phyloP scores from a whole-genome alignment of 78 protist species.

The Creolimax fragrantissima region DNA sequence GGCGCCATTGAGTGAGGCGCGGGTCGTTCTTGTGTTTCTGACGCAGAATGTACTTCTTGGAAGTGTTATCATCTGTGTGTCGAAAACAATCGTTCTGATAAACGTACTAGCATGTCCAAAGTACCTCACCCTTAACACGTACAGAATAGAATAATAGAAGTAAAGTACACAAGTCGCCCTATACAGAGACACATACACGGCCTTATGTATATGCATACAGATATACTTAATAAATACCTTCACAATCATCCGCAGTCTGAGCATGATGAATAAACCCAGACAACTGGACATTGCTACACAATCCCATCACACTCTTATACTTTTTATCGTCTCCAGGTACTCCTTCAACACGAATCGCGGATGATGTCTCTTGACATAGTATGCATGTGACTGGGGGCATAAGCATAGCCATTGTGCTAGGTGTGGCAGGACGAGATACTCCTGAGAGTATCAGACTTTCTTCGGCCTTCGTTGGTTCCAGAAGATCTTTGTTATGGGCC shows the following conservation, averaged over 20 bases:
- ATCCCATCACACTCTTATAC: not conserved
- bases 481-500: not conserved
- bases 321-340: not conserved
- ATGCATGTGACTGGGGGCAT: not conserved
- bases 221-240: not conserved
- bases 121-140: no score
- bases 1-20: not conserved
- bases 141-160: not conserved
- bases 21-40: not conserved
- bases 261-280: not conserved
- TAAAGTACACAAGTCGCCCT: not conserved
- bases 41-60: not conserved
- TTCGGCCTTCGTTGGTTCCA: no score
- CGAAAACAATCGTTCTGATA: no score
- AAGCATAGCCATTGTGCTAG: no score
- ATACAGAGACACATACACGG: not conserved
- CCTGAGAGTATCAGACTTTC: no score
- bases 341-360: not conserved
- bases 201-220: not conserved
- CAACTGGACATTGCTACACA: not conserved
- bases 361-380: not conserved
- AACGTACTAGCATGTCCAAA: no score
- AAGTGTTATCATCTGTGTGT: not conserved
- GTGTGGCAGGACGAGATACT: no score
- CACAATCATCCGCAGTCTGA: not conserved